phyloP scores from a whole-genome alignment of 2,329 filamentous ascomycete genomes.

The Biscogniauxia sp. region DNA sequence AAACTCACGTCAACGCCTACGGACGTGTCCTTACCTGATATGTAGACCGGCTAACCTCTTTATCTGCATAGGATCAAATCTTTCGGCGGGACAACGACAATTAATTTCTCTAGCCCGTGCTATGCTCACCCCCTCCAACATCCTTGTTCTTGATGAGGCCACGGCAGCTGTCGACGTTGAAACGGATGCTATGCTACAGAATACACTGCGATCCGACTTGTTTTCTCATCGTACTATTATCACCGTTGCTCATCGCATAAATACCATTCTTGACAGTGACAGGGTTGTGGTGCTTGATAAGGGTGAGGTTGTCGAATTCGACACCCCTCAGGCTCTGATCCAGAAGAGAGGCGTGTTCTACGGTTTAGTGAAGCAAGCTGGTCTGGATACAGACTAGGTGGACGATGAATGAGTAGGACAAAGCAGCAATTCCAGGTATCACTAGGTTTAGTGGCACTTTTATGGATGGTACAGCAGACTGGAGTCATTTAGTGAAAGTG shows the following conservation, averaged over 20 bases:
- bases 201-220: conserved; percentile 59
- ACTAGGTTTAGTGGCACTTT: conserved; percentile 1
- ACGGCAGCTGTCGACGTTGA: conserved; percentile 74
- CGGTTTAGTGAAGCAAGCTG: conserved; percentile 87
- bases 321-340: conserved; percentile 76
- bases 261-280: conserved; percentile 88
- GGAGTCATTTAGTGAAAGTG: neutral
- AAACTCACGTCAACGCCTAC: conserved; percentile 3
- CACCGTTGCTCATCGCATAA: conserved; percentile 96
- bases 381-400: conserved; percentile 55
- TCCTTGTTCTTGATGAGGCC: conserved; percentile 94
- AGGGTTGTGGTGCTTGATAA: conserved; percentile 91
- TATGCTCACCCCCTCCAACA: conserved; percentile 92
- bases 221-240: conserved; percentile 96
- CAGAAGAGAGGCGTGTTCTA: conserved; percentile 78
- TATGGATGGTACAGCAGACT: neutral
- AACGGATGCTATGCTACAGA: conserved; percentile 65
- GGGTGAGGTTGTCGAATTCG: conserved; percentile 89
- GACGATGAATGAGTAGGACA: neutral
- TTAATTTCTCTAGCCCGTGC: conserved; percentile 91
- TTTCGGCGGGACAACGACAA: conserved; percentile 93
- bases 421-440: neutral
- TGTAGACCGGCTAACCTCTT: conserved; percentile 19
- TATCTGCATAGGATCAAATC: conserved; percentile 70
- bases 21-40: conserved; percentile 3